Conservation (phyloP, 2,329 filamentous ascomycete species). For the Fusarium keratoplasticum region DNA sequence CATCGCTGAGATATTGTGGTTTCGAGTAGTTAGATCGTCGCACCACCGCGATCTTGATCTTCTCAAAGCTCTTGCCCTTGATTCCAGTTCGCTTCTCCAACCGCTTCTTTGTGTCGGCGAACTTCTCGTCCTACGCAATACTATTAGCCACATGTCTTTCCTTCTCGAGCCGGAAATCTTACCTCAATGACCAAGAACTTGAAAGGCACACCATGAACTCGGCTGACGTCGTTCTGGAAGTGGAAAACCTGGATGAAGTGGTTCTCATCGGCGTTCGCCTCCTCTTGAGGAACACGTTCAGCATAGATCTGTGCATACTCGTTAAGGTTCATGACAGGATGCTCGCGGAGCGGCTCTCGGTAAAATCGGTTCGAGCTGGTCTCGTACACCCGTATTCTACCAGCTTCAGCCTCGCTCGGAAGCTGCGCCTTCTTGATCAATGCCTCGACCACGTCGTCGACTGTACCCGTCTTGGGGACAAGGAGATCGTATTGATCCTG, state of each 20-base stretch:
- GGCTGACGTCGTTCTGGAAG: constrained; percentile 89
- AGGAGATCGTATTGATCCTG: constrained; percentile 85
- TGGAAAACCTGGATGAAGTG: constrained; percentile 86
- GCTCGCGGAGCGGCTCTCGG: constrained; percentile 77
- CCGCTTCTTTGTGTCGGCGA: constrained; percentile 94
- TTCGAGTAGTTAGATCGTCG: constrained; percentile 78
- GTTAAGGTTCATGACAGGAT: constrained; percentile 82
- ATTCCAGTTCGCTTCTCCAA: constrained; percentile 91
- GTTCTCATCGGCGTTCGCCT: constrained; percentile 66
- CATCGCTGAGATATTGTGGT: constrained; percentile 86
- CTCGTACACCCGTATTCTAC: constrained; percentile 84
- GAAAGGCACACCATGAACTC: constrained; percentile 91
- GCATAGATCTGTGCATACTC: constrained; percentile 88
- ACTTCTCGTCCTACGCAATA: constrained; percentile 76
- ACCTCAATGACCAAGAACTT: constrained; percentile 87
- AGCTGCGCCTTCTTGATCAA: constrained; percentile 86
- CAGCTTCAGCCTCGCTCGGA: constrained; percentile 76
- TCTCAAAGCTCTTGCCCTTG: constrained; percentile 98
- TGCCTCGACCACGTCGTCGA: constrained; percentile 80
- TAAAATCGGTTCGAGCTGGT: constrained; percentile 85
- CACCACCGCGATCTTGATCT: constrained; percentile 94
- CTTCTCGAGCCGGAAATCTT: constrained; percentile 46
- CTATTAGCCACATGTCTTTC: constrained; percentile 1
- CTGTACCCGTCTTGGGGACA: constrained; percentile 85
- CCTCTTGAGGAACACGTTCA: constrained; percentile 82